Conservation (phyloP, 805 yeast species). For the Candida alai region DNA sequence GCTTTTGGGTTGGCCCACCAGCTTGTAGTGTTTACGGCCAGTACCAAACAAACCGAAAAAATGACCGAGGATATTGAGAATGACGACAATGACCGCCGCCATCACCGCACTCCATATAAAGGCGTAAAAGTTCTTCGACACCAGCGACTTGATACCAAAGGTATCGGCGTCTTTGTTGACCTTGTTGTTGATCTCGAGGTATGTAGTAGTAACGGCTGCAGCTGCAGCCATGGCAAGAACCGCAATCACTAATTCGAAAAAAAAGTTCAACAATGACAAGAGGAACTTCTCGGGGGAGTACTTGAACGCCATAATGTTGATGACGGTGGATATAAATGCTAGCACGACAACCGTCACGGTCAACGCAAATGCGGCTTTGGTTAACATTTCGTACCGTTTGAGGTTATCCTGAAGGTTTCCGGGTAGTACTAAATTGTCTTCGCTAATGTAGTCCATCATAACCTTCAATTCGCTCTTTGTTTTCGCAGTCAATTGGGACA, state of each 20-base stretch:
- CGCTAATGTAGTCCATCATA: conserved; percentile 20
- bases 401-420: conserved; percentile 45
- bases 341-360: conserved; percentile 29
- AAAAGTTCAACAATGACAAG: conserved; percentile 43
- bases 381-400: conserved; percentile 41
- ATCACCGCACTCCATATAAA: conserved; percentile 62
- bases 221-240: conserved; percentile 45
- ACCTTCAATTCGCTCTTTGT: conserved; percentile 18
- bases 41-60: conserved; percentile 37
- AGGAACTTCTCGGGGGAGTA: conserved; percentile 42
- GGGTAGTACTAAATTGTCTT: conserved; percentile 48
- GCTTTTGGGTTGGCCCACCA: conserved; percentile 15
- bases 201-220: conserved; percentile 64
- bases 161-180: conserved; percentile 45
- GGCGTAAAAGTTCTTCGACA: conserved; percentile 53
- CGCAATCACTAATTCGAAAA: conserved; percentile 43
- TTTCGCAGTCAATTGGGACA: conserved; percentile 12
- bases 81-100: conserved; percentile 32
- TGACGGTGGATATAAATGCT: conserved; percentile 46
- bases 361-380: conserved; percentile 53
- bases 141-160: conserved; percentile 53
- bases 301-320: conserved; percentile 40
- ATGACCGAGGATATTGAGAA: conserved; percentile 37
- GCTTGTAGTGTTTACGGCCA: conserved; percentile 26
- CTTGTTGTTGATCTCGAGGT: conserved; percentile 42